Conservation (phyloP, 345 rosid species). For the Gossypium turneri region DNA sequence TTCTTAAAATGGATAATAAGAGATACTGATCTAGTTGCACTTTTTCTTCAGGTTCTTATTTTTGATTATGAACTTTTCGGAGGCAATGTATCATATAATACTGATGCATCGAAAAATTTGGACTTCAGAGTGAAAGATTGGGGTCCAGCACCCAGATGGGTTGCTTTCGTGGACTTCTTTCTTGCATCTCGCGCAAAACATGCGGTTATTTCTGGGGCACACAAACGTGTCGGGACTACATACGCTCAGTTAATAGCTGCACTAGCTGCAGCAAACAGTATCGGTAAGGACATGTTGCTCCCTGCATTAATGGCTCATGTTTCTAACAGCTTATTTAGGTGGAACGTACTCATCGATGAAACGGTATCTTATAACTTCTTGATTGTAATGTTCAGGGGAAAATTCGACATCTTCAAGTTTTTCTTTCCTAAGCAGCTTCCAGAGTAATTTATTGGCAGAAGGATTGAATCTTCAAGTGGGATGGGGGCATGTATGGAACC, state of each 20-base stretch:
- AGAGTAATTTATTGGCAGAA: conserved; percentile 55
- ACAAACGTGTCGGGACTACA: conserved; percentile 89
- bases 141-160: conserved; percentile 99
- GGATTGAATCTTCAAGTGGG: conserved; percentile 80
- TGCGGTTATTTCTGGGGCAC: conserved; percentile 82
- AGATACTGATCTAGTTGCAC: conserved; percentile 15
- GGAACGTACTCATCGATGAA: not conserved
- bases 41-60: conserved; percentile 54
- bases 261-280: conserved; percentile 76
- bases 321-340: conserved; percentile 2
- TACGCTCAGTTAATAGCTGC: conserved; percentile 89
- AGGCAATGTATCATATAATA: conserved; percentile 50
- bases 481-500: conserved; percentile 99
- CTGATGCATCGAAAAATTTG: conserved; percentile 33
- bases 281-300: conserved; percentile 37
- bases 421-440: conserved; percentile 83
- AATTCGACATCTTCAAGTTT: conserved; percentile 49
- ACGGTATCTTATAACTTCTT: conserved; percentile 7
- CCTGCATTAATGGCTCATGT: not conserved
- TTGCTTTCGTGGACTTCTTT: conserved; percentile 96
- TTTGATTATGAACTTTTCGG: conserved; percentile 68
- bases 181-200: conserved; percentile 84
- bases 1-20: not conserved
- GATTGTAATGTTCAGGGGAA: conserved; percentile 42
- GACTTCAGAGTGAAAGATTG: conserved; percentile 86